Conservation (phyloP, 345 rosid species). For the Excoecaria agallocha region DNA sequence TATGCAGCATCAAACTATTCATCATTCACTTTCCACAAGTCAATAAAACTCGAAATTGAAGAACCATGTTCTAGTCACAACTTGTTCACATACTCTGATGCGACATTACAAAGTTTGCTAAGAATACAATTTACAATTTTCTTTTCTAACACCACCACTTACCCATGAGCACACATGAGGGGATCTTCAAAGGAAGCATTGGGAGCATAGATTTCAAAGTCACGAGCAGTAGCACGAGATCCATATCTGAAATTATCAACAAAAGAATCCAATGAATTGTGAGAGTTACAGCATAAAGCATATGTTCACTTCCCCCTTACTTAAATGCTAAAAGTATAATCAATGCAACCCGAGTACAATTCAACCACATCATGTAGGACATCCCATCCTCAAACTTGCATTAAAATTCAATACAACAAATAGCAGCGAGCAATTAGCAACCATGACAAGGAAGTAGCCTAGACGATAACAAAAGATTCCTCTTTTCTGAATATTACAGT, state of each 20-base stretch:
- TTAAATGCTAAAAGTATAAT: neutral
- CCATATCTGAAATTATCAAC: constrained; percentile 57
- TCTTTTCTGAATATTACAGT: no score
- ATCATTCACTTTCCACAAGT: no score
- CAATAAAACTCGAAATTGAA: no score
- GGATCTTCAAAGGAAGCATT: constrained; percentile 94
- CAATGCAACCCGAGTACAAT: neutral
- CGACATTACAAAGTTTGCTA: neutral
- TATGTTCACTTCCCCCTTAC: neutral
- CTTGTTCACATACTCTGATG: neutral
- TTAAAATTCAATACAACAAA: neutral
- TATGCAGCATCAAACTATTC: no score
- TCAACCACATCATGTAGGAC: neutral
- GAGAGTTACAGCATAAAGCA: neutral
- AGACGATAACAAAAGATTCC: no score
- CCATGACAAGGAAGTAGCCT: no score
- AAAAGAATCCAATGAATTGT: constrained; percentile 5
- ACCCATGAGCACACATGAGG: constrained; percentile 89
- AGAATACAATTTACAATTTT: neutral
- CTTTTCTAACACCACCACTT: constrained; percentile 12
- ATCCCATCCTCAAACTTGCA: neutral
- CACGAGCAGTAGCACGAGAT: constrained; percentile 52
- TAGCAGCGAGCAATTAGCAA: neutral
- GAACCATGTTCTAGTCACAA: neutral
- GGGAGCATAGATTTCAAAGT: constrained; percentile 74